Evolutionary conservation across 2,329 filamentous ascomycete species (phyloP).

Genomic region (Aotearoamyces nothofagi): DNA sequence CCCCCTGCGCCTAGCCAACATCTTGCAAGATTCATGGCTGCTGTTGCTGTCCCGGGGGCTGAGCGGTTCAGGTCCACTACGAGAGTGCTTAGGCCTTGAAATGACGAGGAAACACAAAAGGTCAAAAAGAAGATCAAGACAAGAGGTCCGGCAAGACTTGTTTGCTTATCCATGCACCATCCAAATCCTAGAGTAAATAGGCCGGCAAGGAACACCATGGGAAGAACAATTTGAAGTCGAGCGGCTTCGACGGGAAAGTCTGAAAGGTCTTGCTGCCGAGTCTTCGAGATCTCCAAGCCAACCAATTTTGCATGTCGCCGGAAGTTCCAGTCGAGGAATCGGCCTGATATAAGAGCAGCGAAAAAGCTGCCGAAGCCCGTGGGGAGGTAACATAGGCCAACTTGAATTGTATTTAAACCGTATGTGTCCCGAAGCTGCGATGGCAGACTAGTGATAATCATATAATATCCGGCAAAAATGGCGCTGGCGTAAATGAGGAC

Average conservation of each 20-base stretch:
- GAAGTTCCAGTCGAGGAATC: conserved; percentile 51
- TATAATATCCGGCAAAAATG: conserved; percentile 40
- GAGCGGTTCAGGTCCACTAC: conserved; percentile 48
- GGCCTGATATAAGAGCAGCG: conserved; percentile 38
- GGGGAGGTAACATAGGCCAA: conserved; percentile 23
- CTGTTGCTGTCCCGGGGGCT: conserved; percentile 44
- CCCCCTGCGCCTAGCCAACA: conserved; percentile 3
- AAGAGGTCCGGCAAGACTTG: conserved; percentile 36
- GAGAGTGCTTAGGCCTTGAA: conserved; percentile 46
- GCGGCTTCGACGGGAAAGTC: conserved; percentile 22
- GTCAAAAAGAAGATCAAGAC: conserved; percentile 41
- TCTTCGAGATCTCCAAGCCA: conserved; percentile 43
- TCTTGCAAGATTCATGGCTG: conserved; percentile 29
- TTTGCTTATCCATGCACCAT: conserved; percentile 37
- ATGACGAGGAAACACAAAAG: conserved; percentile 41
- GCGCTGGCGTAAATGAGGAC: conserved; percentile 28
- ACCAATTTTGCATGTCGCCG: conserved; percentile 45
- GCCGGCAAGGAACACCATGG: conserved; percentile 37
- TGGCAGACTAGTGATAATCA: conserved; percentile 33
- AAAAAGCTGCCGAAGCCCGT: conserved; percentile 32
- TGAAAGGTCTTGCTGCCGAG: conserved; percentile 26
- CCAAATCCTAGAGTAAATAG: conserved; percentile 37
- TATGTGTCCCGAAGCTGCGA: conserved; percentile 24
- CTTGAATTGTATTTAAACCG: conserved; percentile 18
- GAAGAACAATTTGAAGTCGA: conserved; percentile 36